Conservation (phyloP, 2,329 filamentous ascomycete genomes). For the Cladosporium sp. region DNA sequence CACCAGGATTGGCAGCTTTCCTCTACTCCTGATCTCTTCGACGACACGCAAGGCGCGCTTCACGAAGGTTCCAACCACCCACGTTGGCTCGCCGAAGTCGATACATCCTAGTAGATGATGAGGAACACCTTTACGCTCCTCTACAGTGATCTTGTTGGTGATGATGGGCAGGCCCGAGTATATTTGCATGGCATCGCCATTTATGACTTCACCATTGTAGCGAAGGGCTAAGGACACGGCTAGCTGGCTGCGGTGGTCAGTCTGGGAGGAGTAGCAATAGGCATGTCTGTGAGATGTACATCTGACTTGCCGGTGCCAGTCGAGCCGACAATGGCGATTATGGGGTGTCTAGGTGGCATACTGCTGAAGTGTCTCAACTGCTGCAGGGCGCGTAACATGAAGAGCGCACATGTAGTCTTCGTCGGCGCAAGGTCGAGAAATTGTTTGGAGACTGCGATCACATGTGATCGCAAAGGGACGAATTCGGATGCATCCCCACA, state of each 20-base stretch:
- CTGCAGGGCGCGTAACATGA: background rate
- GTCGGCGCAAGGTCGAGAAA: background rate
- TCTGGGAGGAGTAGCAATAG: background rate
- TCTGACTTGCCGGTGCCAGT: slow-evolving; percentile 94
- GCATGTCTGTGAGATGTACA: slow-evolving; percentile 51
- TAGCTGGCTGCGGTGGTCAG: slow-evolving; percentile 60
- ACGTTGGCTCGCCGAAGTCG: slow-evolving; percentile 72
- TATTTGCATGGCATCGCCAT: slow-evolving; percentile 97
- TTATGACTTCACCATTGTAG: slow-evolving; percentile 92
- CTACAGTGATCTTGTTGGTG: slow-evolving; percentile 82
- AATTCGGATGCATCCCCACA: background rate
- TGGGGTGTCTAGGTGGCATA: slow-evolving; percentile 45
- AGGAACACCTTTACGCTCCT: slow-evolving; percentile 75
- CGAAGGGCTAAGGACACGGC: slow-evolving; percentile 81
- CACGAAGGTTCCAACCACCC: slow-evolving; percentile 79
- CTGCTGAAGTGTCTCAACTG: background rate
- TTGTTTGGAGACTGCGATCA: background rate
- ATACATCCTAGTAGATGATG: slow-evolving; percentile 88
- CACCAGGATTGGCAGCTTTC: slow-evolving; percentile 83
- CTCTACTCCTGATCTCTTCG: slow-evolving; percentile 72
- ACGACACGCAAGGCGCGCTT: slow-evolving; percentile 68
- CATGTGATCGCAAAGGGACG: background rate
- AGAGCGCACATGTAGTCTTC: background rate
- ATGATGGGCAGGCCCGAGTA: slow-evolving; percentile 90
- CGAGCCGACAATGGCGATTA: slow-evolving; percentile 82